phyloP scores from a whole-genome alignment of 2,329 filamentous ascomycete species.

The Neurospora sp. region DNA sequence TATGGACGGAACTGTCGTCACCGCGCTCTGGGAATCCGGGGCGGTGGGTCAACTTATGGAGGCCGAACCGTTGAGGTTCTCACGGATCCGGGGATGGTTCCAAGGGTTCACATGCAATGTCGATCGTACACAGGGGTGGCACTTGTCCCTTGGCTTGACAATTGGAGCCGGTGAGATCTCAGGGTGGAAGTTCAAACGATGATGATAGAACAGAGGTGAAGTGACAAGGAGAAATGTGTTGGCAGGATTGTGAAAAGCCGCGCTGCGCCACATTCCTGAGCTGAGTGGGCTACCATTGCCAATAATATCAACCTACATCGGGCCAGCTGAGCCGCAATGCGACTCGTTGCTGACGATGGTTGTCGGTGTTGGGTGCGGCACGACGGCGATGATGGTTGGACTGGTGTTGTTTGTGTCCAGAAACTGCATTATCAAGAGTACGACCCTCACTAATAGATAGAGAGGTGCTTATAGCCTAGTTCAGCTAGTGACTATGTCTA shows the following conservation, averaged over 20 bases:
- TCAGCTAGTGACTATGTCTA: neutral
- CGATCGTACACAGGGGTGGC: neutral
- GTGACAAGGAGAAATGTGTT: neutral
- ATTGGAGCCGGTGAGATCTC: neutral
- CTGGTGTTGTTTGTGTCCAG: neutral
- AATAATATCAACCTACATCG: neutral
- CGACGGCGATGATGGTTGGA: neutral
- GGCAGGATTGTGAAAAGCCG: neutral
- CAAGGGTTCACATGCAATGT: neutral
- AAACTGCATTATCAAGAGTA: neutral
- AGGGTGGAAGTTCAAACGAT: neutral
- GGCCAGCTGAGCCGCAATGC: neutral
- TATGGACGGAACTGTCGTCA: neutral
- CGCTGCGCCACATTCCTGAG: neutral
- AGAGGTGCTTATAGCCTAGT: accelerated
- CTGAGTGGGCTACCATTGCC: neutral
- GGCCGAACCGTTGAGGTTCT: neutral
- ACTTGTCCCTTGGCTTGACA: neutral
- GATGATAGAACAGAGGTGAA: no score
- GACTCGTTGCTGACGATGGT: neutral
- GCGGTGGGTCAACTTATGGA: neutral
- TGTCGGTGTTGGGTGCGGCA: no score
- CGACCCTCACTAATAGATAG: neutral
- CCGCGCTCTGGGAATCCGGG: neutral
- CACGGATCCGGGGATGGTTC: neutral